These are phyloP conservation scores for Globisporangium mamillatum DNA, from an alignment of 352 stramenopile genomes.

Conservation along the genomic window DNA sequence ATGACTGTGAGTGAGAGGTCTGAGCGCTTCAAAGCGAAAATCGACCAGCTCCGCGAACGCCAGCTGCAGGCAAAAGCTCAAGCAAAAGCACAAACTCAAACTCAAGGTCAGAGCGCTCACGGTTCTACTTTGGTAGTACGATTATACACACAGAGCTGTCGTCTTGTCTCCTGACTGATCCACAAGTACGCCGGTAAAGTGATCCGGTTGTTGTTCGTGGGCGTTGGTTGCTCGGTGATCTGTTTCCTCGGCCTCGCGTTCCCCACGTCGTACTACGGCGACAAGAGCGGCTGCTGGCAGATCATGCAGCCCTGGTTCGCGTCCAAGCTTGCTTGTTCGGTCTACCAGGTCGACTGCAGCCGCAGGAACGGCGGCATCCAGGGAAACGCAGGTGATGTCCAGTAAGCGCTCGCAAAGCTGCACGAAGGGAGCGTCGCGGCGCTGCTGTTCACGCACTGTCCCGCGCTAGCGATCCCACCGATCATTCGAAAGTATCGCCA, in stretches of 20 bases:
- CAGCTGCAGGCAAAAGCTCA: constrained; percentile 5
- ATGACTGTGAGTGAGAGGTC: background rate
- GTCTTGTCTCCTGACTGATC: background rate
- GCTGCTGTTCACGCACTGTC: constrained; percentile 52
- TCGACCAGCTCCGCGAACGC: constrained; percentile 6
- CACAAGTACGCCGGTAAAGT: constrained; percentile 30
- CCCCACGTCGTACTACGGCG: constrained; percentile 16
- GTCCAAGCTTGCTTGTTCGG: constrained; percentile 29
- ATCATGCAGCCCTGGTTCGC: constrained; percentile 30
- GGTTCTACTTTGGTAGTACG: background rate
- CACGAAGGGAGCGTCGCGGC: constrained; percentile 24
- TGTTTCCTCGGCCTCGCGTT: constrained; percentile 20
- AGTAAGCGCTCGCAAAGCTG: constrained; percentile 22
- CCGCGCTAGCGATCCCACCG: constrained; percentile 29
- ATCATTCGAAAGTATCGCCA: constrained; percentile 32
- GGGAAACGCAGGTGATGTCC: constrained; percentile 9
- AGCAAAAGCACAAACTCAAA: background rate
- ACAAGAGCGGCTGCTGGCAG: constrained; percentile 22
- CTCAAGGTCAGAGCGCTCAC: background rate
- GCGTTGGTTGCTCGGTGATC: constrained; percentile 8
- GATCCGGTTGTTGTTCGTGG: constrained; percentile 22
- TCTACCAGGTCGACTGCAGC: constrained; percentile 40
- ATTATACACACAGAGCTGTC: background rate
- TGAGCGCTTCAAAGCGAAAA: constrained; percentile 13
- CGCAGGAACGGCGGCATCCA: constrained; percentile 3